These are phyloP conservation scores for Orbilia quercus DNA, from an alignment of 2,329 filamentous ascomycete genomes.

Conservation along the genomic window DNA sequence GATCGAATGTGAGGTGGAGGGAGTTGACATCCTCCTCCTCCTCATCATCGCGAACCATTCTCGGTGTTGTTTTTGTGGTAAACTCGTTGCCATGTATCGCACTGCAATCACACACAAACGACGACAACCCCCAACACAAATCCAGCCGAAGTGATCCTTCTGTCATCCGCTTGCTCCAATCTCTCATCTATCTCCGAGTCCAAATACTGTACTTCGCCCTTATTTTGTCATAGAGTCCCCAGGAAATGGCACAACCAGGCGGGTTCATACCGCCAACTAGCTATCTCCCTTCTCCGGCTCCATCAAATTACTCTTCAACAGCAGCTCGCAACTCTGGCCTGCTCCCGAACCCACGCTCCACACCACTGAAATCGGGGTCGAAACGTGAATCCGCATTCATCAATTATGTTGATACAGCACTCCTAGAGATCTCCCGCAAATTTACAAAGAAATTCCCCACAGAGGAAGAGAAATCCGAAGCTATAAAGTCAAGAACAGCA, in stretches of 20 bases:
- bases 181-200: too few species aligned
- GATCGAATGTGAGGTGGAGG: neutral
- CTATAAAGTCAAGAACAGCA: neutral
- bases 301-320: conserved; percentile 48
- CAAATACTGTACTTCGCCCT: too few species aligned
- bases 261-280: conserved; percentile 46
- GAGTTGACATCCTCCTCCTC: too few species aligned
- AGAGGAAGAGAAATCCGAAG: conserved; percentile 44
- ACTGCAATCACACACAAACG: conserved; percentile 6
- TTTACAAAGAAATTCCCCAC: conserved; percentile 54
- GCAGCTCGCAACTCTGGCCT: conserved; percentile 35
- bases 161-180: neutral
- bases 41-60: too few species aligned
- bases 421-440: conserved; percentile 54
- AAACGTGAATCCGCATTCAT: conserved; percentile 45
- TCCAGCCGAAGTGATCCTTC: neutral
- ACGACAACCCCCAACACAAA: conserved; percentile 41
- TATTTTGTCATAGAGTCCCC: too few species aligned
- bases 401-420: conserved; percentile 50
- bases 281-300: conserved; percentile 47
- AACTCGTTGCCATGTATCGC: neutral
- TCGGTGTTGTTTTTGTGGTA: conserved; percentile 51
- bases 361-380: conserved; percentile 45
- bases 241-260: conserved; percentile 38
- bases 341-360: conserved; percentile 46